These are phyloP conservation scores for Saposhnikovia divaricata DNA, from an alignment of 129 eudicot species.

Conservation along the genomic window DNA sequence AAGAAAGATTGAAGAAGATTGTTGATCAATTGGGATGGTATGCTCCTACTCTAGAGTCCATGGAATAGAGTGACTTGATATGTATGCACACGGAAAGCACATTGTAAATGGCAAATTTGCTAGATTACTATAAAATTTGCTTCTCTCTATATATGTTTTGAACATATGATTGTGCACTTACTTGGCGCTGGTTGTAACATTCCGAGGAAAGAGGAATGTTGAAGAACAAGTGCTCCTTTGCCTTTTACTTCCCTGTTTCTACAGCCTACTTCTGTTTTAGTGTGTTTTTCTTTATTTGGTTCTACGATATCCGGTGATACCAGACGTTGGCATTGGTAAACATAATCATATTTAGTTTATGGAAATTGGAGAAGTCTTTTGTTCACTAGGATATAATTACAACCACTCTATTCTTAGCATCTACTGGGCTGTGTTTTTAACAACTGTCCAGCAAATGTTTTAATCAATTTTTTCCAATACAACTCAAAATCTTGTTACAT, in stretches of 20 bases:
- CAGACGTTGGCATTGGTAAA: not conserved
- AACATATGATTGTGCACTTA: not conserved
- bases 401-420: not conserved
- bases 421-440: not conserved
- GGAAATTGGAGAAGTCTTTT: not conserved
- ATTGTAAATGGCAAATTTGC: not conserved
- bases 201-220: not conserved
- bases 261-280: not conserved
- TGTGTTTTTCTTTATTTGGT: not conserved
- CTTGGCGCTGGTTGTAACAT: slow-evolving; percentile 2
- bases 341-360: not conserved
- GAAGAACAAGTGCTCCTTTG: not conserved
- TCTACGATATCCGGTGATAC: not conserved
- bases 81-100: not conserved
- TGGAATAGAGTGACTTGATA: slow-evolving; percentile 39
- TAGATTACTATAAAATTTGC: not conserved
- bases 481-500: not conserved
- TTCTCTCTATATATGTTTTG: not conserved
- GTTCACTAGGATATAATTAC: not conserved
- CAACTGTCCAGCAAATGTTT: not conserved
- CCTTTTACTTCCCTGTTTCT: not conserved
- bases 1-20: slow-evolving; percentile 73
- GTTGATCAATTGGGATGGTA: slow-evolving; percentile 75
- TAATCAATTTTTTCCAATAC: too few species aligned
- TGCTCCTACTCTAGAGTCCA: slow-evolving; percentile 73